Evolutionary conservation across 2,329 filamentous ascomycete genomes (phyloP), one percentile per base, ranked within the genome.

Genomic region (Cladosporium phlei): DNA sequence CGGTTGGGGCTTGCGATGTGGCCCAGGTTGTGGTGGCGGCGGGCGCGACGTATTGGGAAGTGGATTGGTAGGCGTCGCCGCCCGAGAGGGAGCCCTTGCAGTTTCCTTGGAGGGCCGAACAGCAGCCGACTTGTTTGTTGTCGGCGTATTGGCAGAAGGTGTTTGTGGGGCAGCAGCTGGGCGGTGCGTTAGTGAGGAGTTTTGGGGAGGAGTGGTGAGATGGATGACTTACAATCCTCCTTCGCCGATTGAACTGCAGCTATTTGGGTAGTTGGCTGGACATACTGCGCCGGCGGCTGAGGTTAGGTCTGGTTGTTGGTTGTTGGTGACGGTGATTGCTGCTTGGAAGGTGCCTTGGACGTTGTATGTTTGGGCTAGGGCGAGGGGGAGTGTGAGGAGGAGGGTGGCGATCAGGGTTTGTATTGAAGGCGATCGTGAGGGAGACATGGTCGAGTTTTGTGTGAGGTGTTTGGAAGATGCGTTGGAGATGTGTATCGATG

Each of bases 161-260:
- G 35, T 53, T 48, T 5, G 59, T 46, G 3, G 61, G 59, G 51
- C 64, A 66, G 53, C 64, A 66, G 52, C 63, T 65, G 35, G 11
- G 21, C 17, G 17, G 25, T 21, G 38, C 48, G 28, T 48, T 35
- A 21, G 24, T 19, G 21, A 25, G 21, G 33, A 21, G 21, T 20
- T 30, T 47, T 27, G 28, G 21, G 29, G 24, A 32, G 28, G 27
- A 19, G 34, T 9, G 17, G 4, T 45, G 19, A 8, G 6, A n/a
- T n/a, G n/a, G 6, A 10, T 16, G 28, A 54, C 66, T 52, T 54
- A 73, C 71, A 68, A 74, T 44, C 67, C 65, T 5, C 67, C 61
- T 33, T 68, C 61, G 25, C 63, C 57, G 38, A 73, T 69, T 22
- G 59, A 64, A 34, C 61, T 64, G 54, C 71, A 74, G 54, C 66